phyloP scores from a whole-genome alignment of 139 green algal species.

The Tetraselmis chui region DNA sequence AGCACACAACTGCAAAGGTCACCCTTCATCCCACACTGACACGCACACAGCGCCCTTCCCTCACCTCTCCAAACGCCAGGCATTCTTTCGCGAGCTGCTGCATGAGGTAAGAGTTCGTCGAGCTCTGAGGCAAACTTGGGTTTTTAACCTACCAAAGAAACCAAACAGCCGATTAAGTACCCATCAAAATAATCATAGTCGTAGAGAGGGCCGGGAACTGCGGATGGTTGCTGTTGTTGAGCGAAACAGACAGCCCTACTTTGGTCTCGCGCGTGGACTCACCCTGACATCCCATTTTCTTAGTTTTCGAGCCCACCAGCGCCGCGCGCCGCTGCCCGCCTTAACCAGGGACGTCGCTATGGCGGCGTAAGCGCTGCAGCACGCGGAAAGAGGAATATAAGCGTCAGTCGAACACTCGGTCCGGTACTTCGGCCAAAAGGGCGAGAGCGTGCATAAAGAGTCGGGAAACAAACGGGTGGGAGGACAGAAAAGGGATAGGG shows the following conservation, averaged over 20 bases:
- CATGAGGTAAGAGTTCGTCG: not conserved
- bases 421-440: not conserved
- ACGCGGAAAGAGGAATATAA: not conserved
- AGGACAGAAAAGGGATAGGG: no score
- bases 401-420: not conserved
- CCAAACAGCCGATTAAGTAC: no score
- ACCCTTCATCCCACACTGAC: not conserved
- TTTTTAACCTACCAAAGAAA: not conserved
- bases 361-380: not conserved
- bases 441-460: not conserved
- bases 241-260: not conserved
- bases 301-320: not conserved
- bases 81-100: not conserved
- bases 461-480: no score
- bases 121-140: not conserved
- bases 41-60: not conserved
- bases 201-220: not conserved
- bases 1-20: not conserved
- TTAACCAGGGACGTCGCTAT: not conserved
- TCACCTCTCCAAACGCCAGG: not conserved
- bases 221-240: not conserved
- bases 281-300: not conserved
- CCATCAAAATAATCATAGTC: not conserved
- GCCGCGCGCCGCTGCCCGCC: not conserved
- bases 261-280: not conserved